Conservation (phyloP, 1,284 basidiomycete genomes). For the Irpex lacteus region DNA sequence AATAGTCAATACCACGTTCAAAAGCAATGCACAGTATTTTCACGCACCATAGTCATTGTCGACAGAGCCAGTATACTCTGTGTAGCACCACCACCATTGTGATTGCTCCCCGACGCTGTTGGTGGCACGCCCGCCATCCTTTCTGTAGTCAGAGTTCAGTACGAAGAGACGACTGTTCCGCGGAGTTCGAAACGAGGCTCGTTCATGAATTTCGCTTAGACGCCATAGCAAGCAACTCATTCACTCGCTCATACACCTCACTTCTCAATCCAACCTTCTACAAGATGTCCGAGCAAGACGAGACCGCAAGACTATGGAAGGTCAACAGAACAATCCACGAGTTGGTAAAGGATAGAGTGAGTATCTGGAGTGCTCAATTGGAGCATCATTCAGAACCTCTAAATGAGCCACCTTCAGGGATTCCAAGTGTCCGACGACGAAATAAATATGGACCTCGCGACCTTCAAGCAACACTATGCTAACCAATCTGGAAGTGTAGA, state of each 20-base stretch:
- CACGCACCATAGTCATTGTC: slow-evolving; percentile 29
- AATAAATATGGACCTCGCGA: slow-evolving; percentile 79
- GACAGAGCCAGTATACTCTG: slow-evolving; percentile 22
- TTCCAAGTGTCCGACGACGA: slow-evolving; percentile 91
- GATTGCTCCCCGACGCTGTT: slow-evolving; percentile 15
- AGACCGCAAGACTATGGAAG: slow-evolving; percentile 87
- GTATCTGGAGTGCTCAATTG: slow-evolving; percentile 17
- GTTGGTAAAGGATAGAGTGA: slow-evolving; percentile 88
- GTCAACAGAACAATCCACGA: slow-evolving; percentile 97
- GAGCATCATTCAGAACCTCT: slow-evolving; percentile 5
- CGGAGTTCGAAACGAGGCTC: slow-evolving; percentile 27
- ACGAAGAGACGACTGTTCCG: slow-evolving; percentile 17
- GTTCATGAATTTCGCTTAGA: slow-evolving; percentile 6
- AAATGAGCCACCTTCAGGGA: slow-evolving; percentile 46
- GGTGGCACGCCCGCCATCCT: slow-evolving; percentile 17
- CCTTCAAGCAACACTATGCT: slow-evolving; percentile 70
- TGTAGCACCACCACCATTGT: slow-evolving; percentile 15
- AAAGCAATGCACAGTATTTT: slow-evolving; percentile 5
- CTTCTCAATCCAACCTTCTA: slow-evolving; percentile 21
- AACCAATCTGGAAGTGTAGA: slow-evolving; percentile 63
- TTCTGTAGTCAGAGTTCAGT: slow-evolving; percentile 1
- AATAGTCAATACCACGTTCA: background rate
- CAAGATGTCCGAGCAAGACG: slow-evolving; percentile 66
- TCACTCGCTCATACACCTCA: slow-evolving; percentile 3
- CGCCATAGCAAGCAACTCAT: slow-evolving; percentile 1